phyloP scores from a whole-genome alignment of 768 basidiomycete genomes.

The Hygrocybe punicea region DNA sequence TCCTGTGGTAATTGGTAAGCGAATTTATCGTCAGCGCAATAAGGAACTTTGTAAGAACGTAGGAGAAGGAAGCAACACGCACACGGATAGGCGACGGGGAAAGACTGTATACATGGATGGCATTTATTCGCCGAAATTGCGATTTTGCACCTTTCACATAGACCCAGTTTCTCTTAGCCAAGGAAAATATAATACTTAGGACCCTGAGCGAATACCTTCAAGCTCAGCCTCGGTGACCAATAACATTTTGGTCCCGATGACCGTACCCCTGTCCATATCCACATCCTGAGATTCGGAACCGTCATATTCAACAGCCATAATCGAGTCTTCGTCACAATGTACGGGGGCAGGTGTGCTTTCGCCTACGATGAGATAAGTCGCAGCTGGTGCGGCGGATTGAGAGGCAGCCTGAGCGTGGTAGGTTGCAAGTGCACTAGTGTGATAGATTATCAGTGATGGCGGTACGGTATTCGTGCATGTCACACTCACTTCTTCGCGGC shows the following conservation, averaged over 20 bases:
- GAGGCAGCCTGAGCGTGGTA: slow-evolving; percentile 49
- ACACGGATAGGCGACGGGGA: slow-evolving; percentile 62
- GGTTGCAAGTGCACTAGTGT: slow-evolving; percentile 55
- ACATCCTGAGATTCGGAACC: slow-evolving; percentile 9
- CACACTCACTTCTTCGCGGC: slow-evolving; percentile 68
- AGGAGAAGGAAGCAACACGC: slow-evolving; percentile 28
- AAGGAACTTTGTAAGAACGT: background rate
- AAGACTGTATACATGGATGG: slow-evolving; percentile 67
- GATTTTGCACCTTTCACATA: slow-evolving; percentile 48
- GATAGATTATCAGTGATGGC: background rate
- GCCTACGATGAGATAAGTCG: slow-evolving; percentile 74
- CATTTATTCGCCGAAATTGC: slow-evolving; percentile 50
- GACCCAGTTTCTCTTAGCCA: background rate
- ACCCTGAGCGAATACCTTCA: slow-evolving; percentile 45
- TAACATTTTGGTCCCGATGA: slow-evolving; percentile 48
- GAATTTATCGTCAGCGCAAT: background rate
- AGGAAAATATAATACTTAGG: slow-evolving; percentile 5
- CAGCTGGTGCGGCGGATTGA: slow-evolving; percentile 44
- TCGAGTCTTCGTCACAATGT: slow-evolving; percentile 4
- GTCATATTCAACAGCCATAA: slow-evolving; percentile 7
- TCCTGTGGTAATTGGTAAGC: slow-evolving; percentile 34
- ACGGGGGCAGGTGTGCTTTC: slow-evolving; percentile 32
- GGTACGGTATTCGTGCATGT: background rate
- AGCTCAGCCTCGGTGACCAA: slow-evolving; percentile 64
- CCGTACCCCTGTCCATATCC: slow-evolving; percentile 32